Conservation (phyloP, 2,329 filamentous ascomycete genomes). For the Emergomyces orientalis region DNA sequence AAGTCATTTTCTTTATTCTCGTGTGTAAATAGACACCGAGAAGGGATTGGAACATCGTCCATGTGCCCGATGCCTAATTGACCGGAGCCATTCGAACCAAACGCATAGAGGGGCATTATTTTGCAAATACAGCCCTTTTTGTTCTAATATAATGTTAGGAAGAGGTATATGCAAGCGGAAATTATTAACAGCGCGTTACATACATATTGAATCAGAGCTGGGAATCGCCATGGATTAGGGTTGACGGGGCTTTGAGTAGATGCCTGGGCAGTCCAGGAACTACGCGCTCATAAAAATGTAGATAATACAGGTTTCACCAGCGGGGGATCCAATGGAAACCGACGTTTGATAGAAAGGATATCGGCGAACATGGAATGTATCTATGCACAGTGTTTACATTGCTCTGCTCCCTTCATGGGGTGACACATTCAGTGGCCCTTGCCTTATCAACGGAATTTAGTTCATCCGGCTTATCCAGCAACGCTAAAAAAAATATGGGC, state of each 20-base stretch:
- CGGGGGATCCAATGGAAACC: not conserved
- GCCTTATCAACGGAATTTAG: not conserved
- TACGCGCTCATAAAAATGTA: not conserved
- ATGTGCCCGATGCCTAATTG: constrained; percentile 63
- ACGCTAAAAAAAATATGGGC: not conserved
- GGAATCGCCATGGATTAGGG: not conserved
- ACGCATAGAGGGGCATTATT: constrained; percentile 47
- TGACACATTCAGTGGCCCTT: no score
- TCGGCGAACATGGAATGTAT: not conserved
- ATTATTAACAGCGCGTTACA: not conserved
- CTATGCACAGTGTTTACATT: not conserved
- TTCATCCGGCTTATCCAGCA: constrained; percentile 4
- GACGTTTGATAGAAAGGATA: not conserved
- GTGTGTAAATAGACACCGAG: constrained; percentile 48
- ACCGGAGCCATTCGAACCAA: constrained; percentile 69
- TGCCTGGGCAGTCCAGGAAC: not conserved
- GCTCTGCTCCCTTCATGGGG: no score
- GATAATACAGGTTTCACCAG: not conserved
- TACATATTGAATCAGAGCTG: not conserved
- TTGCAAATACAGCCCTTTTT: not conserved
- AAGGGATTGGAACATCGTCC: constrained; percentile 60
- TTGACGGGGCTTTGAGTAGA: not conserved
- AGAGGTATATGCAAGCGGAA: not conserved
- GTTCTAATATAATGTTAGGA: not conserved
- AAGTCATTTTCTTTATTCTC: constrained; percentile 12